phyloP scores from a whole-genome alignment of 2,329 filamentous ascomycete species.

The Cryphonectria naterciae region DNA sequence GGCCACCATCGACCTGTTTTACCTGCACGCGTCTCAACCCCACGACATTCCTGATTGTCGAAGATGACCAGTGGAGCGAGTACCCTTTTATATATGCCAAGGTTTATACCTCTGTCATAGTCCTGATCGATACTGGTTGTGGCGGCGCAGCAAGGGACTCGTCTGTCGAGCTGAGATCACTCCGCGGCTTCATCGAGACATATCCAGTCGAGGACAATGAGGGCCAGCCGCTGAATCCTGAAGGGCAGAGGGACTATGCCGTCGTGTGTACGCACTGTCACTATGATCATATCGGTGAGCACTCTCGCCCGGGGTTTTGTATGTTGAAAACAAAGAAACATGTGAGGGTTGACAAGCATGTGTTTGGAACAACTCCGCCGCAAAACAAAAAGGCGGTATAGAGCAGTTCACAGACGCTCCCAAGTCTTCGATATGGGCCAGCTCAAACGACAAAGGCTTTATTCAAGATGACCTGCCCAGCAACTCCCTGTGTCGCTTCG shows the following conservation, averaged over 20 bases:
- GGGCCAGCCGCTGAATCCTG: conserved; percentile 43
- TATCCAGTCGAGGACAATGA: conserved; percentile 41
- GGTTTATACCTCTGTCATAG: conserved; percentile 41
- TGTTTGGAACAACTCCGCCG: conserved; percentile 20
- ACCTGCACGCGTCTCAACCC: conserved; percentile 40
- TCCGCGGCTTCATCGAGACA: conserved; percentile 47
- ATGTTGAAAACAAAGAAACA: background rate
- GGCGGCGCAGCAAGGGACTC: conserved; percentile 40
- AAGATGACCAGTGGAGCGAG: conserved; percentile 48
- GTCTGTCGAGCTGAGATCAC: conserved; percentile 35
- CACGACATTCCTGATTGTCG: conserved; percentile 48
- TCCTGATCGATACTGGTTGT: conserved; percentile 52
- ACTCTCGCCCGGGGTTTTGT: no score
- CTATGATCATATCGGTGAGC: conserved; percentile 45
- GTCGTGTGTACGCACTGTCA: conserved; percentile 53
- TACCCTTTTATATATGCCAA: conserved; percentile 52
- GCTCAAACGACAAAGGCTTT: conserved; percentile 43
- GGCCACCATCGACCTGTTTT: conserved; percentile 21
- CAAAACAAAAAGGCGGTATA: conserved; percentile 39
- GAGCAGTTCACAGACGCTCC: conserved; percentile 39
- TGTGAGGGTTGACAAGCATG: background rate
- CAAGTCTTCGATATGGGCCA: conserved; percentile 38
- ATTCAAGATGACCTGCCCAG: conserved; percentile 42
- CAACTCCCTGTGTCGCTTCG: conserved; percentile 46
- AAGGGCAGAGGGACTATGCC: conserved; percentile 40